phyloP scores from a whole-genome alignment of 2,329 filamentous ascomycete genomes.

The Bipolaris oryzae region DNA sequence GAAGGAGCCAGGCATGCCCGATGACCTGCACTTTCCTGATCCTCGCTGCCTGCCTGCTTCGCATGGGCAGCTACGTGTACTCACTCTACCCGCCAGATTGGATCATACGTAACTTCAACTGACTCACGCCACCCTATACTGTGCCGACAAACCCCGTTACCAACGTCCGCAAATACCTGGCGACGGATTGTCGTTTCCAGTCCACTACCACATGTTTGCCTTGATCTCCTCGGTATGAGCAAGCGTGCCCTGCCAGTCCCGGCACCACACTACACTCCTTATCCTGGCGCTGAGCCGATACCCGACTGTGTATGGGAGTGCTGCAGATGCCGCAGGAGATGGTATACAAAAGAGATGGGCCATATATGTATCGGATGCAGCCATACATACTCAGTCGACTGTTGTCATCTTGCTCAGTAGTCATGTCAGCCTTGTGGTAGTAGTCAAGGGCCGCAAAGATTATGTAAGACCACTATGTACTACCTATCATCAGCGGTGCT shows the following conservation, averaged over 20 bases:
- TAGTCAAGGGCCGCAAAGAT: too few species aligned
- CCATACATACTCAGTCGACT: constrained; percentile 17
- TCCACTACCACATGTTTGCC: background rate
- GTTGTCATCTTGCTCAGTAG: constrained; percentile 15
- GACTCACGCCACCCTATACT: background rate
- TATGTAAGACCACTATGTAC: too few species aligned
- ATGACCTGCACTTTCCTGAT: background rate
- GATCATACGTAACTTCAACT: background rate
- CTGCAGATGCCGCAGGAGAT: constrained; percentile 20
- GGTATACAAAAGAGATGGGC: constrained; percentile 20
- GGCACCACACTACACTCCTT: constrained; percentile 6
- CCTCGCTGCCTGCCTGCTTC: background rate
- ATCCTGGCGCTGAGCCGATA: constrained; percentile 18
- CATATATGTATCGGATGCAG: constrained; percentile 21
- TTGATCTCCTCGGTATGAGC: background rate
- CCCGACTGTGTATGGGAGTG: constrained; percentile 20
- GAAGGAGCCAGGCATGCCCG: background rate
- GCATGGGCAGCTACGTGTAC: constrained; percentile 1
- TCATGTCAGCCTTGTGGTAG: background rate
- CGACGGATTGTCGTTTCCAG: background rate
- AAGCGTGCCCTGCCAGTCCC: background rate
- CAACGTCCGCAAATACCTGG: background rate
- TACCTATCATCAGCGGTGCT: too few species aligned
- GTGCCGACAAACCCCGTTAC: background rate
- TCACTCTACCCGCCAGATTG: background rate